phyloP scores from a whole-genome alignment of 2,329 filamentous ascomycete species.

The Botryosphaeria agaves region DNA sequence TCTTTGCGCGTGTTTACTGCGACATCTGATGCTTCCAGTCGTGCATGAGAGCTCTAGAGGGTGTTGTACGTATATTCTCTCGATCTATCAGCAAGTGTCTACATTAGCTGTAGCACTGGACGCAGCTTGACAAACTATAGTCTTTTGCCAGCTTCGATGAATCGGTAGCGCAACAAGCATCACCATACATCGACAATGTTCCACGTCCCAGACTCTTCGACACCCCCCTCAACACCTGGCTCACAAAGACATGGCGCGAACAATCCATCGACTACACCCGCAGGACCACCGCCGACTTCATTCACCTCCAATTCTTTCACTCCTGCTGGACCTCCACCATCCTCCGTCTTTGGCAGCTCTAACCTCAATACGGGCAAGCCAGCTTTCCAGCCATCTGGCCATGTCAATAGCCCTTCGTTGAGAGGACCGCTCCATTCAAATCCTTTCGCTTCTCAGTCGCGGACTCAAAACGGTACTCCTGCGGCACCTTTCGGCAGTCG shows the following conservation, averaged over 20 bases:
- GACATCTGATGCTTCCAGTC: too few species aligned
- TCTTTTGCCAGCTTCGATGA: too few species aligned
- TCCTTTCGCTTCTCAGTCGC: not conserved
- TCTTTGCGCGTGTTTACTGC: too few species aligned
- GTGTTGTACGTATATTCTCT: too few species aligned
- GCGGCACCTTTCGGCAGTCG: not conserved
- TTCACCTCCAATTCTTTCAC: slow-evolving; percentile 16
- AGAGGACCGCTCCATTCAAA: not conserved
- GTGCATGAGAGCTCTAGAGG: too few species aligned
- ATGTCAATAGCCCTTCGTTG: slow-evolving; percentile 1
- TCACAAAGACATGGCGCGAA: not conserved
- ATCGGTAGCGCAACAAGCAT: too few species aligned
- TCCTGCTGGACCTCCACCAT: slow-evolving; percentile 16
- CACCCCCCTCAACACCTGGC: slow-evolving; percentile 2
- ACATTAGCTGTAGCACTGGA: too few species aligned
- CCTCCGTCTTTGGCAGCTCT: slow-evolving; percentile 17
- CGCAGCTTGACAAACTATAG: too few species aligned
- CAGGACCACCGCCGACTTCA: slow-evolving; percentile 15
- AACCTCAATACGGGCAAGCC: slow-evolving; percentile 8
- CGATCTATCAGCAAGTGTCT: too few species aligned
- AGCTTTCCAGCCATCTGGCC: slow-evolving; percentile 2
- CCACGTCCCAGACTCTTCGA: slow-evolving; percentile 1
- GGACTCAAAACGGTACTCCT: slow-evolving; percentile 3
- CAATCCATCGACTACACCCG: slow-evolving; percentile 17
- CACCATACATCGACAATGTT: slow-evolving; percentile 2